Evolutionary conservation across 805 yeast species (phyloP).

Genomic region (Saccharomycopsis fibuligera): DNA sequence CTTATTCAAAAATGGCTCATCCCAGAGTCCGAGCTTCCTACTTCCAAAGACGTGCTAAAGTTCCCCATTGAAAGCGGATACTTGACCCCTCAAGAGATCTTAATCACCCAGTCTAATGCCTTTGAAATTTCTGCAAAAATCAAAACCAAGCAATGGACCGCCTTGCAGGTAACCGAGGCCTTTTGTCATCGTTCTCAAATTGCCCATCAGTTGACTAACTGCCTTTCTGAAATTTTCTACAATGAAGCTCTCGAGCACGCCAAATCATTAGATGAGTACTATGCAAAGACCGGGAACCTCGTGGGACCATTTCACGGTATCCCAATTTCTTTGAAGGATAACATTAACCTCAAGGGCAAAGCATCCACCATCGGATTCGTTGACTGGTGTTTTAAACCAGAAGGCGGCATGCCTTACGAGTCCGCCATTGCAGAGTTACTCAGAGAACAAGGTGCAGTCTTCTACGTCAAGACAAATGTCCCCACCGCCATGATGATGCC

Average conservation of each 20-base stretch:
- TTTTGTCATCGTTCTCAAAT: slow-evolving; percentile 54
- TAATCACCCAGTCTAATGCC: slow-evolving; percentile 34
- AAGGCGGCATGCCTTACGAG: slow-evolving; percentile 12
- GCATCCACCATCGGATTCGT: slow-evolving; percentile 45
- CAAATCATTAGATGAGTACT: slow-evolving; percentile 46
- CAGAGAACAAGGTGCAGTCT: slow-evolving; percentile 45
- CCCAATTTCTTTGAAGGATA: slow-evolving; percentile 54
- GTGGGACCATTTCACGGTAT: slow-evolving; percentile 63
- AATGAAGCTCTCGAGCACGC: slow-evolving; percentile 57
- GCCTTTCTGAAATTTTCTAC: slow-evolving; percentile 36
- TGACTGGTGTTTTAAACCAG: slow-evolving; percentile 17
- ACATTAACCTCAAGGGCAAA: slow-evolving; percentile 36
- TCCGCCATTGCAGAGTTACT: slow-evolving; percentile 25
- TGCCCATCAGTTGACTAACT: slow-evolving; percentile 48
- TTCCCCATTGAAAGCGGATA: slow-evolving; percentile 34
- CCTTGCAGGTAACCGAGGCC: slow-evolving; percentile 46
- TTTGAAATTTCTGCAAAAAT: slow-evolving; percentile 28
- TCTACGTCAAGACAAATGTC: slow-evolving; percentile 58
- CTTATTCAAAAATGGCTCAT: slow-evolving; percentile 42
- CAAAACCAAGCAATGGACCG: slow-evolving; percentile 31
- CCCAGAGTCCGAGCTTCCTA: slow-evolving; percentile 30
- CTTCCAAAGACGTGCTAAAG: slow-evolving; percentile 32
- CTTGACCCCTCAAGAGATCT: slow-evolving; percentile 31
- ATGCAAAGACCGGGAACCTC: slow-evolving; percentile 36
- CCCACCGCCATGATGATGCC: slow-evolving; percentile 69